Conservation (phyloP, 2,329 filamentous ascomycete genomes). For the Xylaria sp. region DNA sequence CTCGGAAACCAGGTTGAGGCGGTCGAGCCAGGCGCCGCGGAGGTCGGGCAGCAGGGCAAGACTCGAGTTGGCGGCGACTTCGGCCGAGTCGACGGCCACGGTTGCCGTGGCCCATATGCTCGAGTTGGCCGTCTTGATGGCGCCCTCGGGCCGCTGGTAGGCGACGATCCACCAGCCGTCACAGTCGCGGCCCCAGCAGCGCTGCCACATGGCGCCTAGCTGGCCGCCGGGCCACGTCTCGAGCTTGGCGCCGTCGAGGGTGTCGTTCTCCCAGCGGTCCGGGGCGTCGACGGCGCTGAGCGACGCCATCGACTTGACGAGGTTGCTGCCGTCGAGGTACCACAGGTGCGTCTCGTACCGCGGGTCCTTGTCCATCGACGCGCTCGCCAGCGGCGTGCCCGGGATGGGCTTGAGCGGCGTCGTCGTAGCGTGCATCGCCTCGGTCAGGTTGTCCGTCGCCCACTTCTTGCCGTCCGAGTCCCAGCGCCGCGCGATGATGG, state of each 20-base stretch:
- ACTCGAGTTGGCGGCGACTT: constrained; percentile 27
- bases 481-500: constrained; percentile 27
- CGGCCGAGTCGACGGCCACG: constrained; percentile 18
- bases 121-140: constrained; percentile 30
- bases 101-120: constrained; percentile 24
- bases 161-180: constrained; percentile 28
- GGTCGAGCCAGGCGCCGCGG: constrained; percentile 16
- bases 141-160: constrained; percentile 31
- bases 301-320: constrained; percentile 24
- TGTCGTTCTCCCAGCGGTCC: constrained; percentile 27
- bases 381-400: constrained; percentile 31
- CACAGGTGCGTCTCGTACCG: constrained; percentile 26
- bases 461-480: constrained; percentile 27
- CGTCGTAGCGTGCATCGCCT: constrained; percentile 24
- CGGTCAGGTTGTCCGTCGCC: constrained; percentile 32
- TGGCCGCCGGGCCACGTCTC: constrained; percentile 28
- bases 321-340: constrained; percentile 24
- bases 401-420: constrained; percentile 22
- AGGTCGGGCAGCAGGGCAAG: constrained; percentile 29
- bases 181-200: constrained; percentile 16
- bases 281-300: constrained; percentile 22
- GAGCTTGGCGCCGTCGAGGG: constrained; percentile 16
- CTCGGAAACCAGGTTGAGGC: constrained; percentile 25
- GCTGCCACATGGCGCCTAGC: constrained; percentile 30
- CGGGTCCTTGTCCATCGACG: constrained; percentile 21